Conservation (phyloP, 148 eudicot genomes). For the Rhododendron henanense region DNA sequence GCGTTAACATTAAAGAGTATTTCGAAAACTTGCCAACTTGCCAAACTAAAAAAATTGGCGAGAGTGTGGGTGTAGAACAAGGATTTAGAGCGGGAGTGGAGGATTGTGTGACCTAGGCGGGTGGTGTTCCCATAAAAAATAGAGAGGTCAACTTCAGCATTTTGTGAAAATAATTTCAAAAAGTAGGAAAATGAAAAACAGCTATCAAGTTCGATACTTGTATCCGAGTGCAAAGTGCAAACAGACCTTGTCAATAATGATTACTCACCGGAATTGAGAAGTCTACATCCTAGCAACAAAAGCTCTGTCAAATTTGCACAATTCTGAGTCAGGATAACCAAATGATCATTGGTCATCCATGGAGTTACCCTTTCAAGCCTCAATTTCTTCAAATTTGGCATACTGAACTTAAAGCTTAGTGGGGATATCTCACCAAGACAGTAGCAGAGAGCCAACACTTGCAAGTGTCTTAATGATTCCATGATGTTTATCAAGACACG, state of each 20-base stretch:
- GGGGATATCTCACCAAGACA: conserved; percentile 82
- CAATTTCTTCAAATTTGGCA: conserved; percentile 64
- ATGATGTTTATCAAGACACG: conserved; percentile 33
- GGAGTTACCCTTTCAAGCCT: conserved; percentile 85
- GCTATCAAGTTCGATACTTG: not conserved
- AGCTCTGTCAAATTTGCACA: conserved; percentile 51
- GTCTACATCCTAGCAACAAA: conserved; percentile 67
- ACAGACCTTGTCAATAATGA: not conserved
- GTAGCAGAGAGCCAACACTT: conserved; percentile 62
- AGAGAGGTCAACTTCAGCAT: not conserved
- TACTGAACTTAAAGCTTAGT: conserved; percentile 31
- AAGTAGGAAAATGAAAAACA: not conserved
- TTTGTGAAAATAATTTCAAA: not conserved
- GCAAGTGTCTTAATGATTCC: conserved; percentile 45
- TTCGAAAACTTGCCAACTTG: not conserved
- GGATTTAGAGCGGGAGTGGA: not conserved
- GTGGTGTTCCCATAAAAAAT: not conserved
- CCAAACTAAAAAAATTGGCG: not conserved
- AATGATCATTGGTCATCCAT: conserved; percentile 76
- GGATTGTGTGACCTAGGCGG: not conserved
- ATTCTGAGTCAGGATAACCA: conserved; percentile 53
- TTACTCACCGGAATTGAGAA: conserved; percentile 57
- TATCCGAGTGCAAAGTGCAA: not conserved
- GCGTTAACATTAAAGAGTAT: not conserved
- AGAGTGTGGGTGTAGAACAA: not conserved